Evolutionary conservation across 1,139 yeast genomes (phyloP).

Genomic region (Arxiozyma heterogenica): DNA sequence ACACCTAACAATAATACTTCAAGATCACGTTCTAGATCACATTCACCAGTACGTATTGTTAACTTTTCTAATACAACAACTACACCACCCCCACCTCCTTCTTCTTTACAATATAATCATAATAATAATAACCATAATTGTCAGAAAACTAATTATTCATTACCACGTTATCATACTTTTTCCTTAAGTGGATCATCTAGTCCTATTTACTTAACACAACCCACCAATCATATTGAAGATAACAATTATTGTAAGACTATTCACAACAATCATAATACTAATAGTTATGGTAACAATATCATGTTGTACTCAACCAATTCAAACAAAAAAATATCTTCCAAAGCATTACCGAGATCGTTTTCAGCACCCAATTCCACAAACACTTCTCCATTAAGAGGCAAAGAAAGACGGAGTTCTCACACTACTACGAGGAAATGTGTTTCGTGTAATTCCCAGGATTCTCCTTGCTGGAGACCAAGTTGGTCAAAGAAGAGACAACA

Average conservation of each 20-base stretch:
- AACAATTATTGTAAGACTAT: background rate
- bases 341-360: background rate
- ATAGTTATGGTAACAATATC: background rate
- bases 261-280: background rate
- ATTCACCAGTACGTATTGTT: conserved; percentile 9
- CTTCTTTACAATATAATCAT: background rate
- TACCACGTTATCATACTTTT: conserved; percentile 18
- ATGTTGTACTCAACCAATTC: background rate
- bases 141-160: background rate
- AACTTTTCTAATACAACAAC: background rate
- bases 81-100: background rate
- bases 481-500: conserved; percentile 80
- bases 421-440: conserved; percentile 51
- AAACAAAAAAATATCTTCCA: background rate
- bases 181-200: conserved; percentile 7
- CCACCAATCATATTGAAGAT: background rate
- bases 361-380: conserved; percentile 1
- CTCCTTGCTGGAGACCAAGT: conserved; percentile 98
- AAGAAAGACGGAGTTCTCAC: conserved; percentile 17
- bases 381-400: conserved; percentile 18
- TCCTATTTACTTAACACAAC: background rate
- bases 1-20: background rate
- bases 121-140: background rate
- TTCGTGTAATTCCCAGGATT: conserved; percentile 83
- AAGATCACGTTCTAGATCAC: conserved; percentile 7